Percentiles rank a stretch among this genome's conserved stretches.
Conservation (phyloP, 2,329 filamentous ascomycete species). For the Diaporthe amygdali region DNA sequence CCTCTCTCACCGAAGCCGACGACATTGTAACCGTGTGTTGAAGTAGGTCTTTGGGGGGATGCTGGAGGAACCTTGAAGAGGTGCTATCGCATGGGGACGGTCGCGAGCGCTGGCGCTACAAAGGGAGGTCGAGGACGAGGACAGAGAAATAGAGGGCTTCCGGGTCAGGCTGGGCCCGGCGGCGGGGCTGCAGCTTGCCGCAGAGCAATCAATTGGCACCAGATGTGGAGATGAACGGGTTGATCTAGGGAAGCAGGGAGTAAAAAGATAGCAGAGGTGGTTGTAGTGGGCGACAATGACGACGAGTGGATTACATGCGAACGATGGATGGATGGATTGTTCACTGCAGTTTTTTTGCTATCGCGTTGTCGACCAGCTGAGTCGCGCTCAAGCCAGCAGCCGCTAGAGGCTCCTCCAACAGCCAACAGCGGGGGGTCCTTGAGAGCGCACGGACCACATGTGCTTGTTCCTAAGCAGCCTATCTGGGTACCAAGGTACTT, state of each 20-base stretch:
- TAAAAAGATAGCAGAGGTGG: background rate
- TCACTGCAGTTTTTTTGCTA: constrained; percentile 19
- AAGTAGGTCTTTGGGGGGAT: background rate
- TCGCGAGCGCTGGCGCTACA: background rate
- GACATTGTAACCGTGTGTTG: constrained; percentile 45
- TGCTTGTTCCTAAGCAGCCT: background rate
- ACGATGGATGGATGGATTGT: constrained; percentile 1
- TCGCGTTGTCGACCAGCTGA: constrained; percentile 15
- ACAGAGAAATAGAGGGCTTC: background rate
- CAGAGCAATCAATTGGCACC: background rate
- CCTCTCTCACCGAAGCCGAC: constrained; percentile 42
- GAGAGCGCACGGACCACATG: constrained; percentile 17
- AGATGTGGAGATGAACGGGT: background rate
- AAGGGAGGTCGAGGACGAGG: constrained; percentile 18
- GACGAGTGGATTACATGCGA: background rate
- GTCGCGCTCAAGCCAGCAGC: constrained; percentile 17
- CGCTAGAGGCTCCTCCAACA: background rate
- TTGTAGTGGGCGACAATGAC: background rate
- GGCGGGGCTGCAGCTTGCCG: constrained; percentile 10
- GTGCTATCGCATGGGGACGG: background rate
- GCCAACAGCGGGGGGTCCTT: background rate
- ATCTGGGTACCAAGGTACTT: background rate
- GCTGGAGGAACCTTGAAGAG: no score
- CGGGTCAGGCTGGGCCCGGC: constrained; percentile 14
- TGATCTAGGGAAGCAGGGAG: background rate